Percentiles rank a stretch among this genome's conserved stretches.
Conservation (phyloP, 805 yeast genomes). For the Nakazawaea sp. region DNA sequence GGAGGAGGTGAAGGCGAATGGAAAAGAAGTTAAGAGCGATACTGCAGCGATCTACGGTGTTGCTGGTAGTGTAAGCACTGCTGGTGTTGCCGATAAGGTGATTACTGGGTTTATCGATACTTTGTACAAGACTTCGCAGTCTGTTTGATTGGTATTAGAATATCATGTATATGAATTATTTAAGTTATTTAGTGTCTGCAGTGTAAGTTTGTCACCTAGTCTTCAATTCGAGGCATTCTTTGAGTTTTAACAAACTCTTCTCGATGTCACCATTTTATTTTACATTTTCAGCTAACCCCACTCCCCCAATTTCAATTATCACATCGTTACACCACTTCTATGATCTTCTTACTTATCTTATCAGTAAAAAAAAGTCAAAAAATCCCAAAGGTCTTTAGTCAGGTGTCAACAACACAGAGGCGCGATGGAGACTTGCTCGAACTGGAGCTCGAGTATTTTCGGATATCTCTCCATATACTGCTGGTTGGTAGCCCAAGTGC, state of each 20-base stretch:
- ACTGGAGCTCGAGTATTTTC: constrained; percentile 14
- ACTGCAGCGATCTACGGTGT: constrained; percentile 93
- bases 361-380: neutral
- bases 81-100: constrained; percentile 74
- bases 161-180: too few species aligned
- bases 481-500: constrained; percentile 29
- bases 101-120: constrained; percentile 80
- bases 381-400: too few species aligned
- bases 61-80: constrained; percentile 83
- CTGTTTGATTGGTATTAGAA: too few species aligned
- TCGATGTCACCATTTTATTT: neutral
- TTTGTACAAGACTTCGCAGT: constrained; percentile 46
- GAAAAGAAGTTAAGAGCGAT: constrained; percentile 37
- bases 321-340: constrained; percentile 3
- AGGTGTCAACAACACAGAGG: too few species aligned
- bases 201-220: too few species aligned
- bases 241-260: neutral
- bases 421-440: too few species aligned
- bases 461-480: constrained; percentile 23
- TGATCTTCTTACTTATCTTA: neutral
- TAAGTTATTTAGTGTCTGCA: too few species aligned
- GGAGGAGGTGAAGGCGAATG: constrained; percentile 28
- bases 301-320: constrained; percentile 11
- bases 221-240: neutral
- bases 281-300: neutral